Conservation (phyloP, 805 yeast species). For the Nakazawaea wyomingensis region DNA sequence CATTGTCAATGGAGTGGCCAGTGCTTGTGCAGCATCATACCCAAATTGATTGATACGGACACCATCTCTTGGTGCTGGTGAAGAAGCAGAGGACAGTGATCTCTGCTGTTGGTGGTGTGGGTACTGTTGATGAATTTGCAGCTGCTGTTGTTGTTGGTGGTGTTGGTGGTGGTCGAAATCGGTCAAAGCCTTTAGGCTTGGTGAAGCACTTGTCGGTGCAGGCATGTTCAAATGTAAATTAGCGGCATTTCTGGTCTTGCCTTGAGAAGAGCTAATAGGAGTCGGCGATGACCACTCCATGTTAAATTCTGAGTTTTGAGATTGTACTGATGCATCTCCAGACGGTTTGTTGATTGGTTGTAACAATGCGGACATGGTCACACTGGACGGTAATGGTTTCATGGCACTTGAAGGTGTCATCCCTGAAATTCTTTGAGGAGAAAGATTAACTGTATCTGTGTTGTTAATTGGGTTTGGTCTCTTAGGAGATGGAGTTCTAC, state of each 20-base stretch:
- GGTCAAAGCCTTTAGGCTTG: slow-evolving; percentile 21
- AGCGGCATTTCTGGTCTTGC: slow-evolving; percentile 38
- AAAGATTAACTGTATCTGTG: slow-evolving; percentile 4
- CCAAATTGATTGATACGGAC: slow-evolving; percentile 59
- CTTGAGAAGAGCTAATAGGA: slow-evolving; percentile 14
- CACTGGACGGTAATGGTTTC: slow-evolving; percentile 44
- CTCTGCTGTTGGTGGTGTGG: slow-evolving; percentile 26
- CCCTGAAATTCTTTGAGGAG: slow-evolving; percentile 26
- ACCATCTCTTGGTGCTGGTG: slow-evolving; percentile 26
- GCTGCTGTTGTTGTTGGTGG: slow-evolving; percentile 30
- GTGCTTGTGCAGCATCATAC: slow-evolving; percentile 46
- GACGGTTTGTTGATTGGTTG: slow-evolving; percentile 47
- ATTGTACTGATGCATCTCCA: slow-evolving; percentile 1
- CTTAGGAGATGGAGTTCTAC: slow-evolving; percentile 45
- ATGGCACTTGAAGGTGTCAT: slow-evolving; percentile 30
- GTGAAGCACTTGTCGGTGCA: slow-evolving; percentile 49
- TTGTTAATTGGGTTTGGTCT: slow-evolving; percentile 17
- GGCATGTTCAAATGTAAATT: slow-evolving; percentile 72
- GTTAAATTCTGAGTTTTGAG: neutral
- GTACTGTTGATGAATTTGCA: too few relatives aligned
- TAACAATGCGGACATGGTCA: slow-evolving; percentile 33
- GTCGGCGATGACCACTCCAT: slow-evolving; percentile 3
- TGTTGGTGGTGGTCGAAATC: slow-evolving; percentile 12
- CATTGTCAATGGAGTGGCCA: slow-evolving; percentile 59
- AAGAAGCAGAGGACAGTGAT: slow-evolving; percentile 9